phyloP scores from a whole-genome alignment of 306 rosid species.

The Lotus japonicus region DNA sequence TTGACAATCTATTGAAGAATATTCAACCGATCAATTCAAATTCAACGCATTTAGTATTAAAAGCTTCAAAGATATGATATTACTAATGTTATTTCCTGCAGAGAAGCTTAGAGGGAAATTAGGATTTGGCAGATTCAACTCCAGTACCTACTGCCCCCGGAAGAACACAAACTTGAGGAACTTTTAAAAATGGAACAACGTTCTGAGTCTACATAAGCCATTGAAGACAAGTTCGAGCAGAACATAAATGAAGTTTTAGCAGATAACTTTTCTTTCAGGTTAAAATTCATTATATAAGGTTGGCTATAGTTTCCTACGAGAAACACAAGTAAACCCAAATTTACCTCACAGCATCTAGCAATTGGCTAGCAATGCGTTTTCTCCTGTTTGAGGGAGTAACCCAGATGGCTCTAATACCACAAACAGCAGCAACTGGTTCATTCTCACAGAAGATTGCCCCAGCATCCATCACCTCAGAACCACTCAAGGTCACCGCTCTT shows the following conservation, averaged over 20 bases:
- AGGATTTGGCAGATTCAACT: slow-evolving; percentile 25
- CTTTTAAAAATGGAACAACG: slow-evolving; percentile 22
- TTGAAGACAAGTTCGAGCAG: slow-evolving; percentile 57
- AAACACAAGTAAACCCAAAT: neutral
- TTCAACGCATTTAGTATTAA: no score
- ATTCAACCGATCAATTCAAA: neutral
- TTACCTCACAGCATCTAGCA: slow-evolving; percentile 79
- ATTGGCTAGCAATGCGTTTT: slow-evolving; percentile 58
- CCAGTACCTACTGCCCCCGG: neutral
- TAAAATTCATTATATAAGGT: slow-evolving; percentile 36
- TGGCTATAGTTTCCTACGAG: neutral
- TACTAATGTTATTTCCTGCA: no score
- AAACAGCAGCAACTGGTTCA: slow-evolving; percentile 49
- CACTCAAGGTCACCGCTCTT: slow-evolving; percentile 25
- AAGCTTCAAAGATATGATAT: no score
- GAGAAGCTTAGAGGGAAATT: slow-evolving; percentile 43
- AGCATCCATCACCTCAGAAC: slow-evolving; percentile 31
- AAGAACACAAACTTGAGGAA: slow-evolving; percentile 19
- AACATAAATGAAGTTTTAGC: slow-evolving; percentile 77
- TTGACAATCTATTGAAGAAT: neutral
- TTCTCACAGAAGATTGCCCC: slow-evolving; percentile 57
- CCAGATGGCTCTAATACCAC: slow-evolving; percentile 89
- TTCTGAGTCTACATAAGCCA: slow-evolving; percentile 32
- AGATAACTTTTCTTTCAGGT: slow-evolving; percentile 84
- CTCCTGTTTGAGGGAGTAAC: slow-evolving; percentile 74